Evolutionary conservation across 305 asterid species (phyloP).

Genomic region (Fraxinus latifolia): DNA sequence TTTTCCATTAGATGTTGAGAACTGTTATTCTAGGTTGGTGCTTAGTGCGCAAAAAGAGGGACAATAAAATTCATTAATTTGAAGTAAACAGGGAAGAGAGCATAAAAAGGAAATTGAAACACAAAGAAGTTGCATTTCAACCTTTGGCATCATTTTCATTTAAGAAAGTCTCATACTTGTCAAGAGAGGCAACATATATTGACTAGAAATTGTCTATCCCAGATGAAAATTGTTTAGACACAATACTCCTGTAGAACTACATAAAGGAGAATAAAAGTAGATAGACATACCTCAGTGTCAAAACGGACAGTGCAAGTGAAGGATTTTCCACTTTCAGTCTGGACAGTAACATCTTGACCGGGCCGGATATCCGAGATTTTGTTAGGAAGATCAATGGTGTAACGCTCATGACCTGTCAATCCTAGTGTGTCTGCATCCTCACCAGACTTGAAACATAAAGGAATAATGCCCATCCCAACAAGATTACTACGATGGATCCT

Average conservation of each 20-base stretch:
- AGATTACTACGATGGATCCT: conserved; percentile 94
- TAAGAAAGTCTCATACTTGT: not conserved
- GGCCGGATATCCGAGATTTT: conserved; percentile 71
- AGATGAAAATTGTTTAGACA: not conserved
- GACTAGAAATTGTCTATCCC: not conserved
- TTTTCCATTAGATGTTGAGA: not conserved
- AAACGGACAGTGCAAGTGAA: conserved; percentile 84
- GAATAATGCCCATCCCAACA: conserved; percentile 94
- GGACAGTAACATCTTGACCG: conserved; percentile 79
- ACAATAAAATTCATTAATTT: not conserved
- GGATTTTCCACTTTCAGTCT: conserved; percentile 67
- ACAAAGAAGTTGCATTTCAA: not conserved
- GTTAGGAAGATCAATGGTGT: conserved; percentile 76
- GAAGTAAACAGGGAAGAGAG: not conserved
- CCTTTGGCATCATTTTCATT: not conserved
- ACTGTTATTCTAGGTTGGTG: not conserved
- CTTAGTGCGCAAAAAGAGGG: not conserved
- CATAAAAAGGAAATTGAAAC: not conserved
- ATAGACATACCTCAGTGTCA: conserved; percentile 75
- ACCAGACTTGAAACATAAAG: conserved; percentile 88
- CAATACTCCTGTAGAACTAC: not conserved
- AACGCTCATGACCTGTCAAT: conserved; percentile 88
- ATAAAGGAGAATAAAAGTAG: not conserved
- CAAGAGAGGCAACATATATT: not conserved
- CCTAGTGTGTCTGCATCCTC: conserved; percentile 90